phyloP scores from a whole-genome alignment of 169 alveolate genomes.

The Neospora caninum region DNA sequence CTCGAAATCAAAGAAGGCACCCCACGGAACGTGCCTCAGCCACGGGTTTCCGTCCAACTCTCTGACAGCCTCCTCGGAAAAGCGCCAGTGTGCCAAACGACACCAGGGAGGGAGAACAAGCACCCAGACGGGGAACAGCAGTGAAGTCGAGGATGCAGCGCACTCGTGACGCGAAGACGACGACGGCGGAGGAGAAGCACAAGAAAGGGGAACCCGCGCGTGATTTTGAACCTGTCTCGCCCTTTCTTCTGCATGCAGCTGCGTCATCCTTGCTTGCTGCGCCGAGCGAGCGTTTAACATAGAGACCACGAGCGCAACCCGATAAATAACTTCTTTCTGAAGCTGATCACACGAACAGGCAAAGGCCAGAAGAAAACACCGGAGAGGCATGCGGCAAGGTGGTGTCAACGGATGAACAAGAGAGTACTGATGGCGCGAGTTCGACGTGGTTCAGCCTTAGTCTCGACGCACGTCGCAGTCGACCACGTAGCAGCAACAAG shows the following conservation, averaged over 20 bases:
- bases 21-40: conserved; percentile 23
- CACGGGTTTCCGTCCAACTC: background rate
- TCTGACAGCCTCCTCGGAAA: background rate
- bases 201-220: background rate
- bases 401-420: no score
- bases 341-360: conserved; percentile 41
- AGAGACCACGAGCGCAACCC: conserved; percentile 58
- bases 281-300: conserved; percentile 52
- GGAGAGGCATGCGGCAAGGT: background rate
- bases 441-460: no score
- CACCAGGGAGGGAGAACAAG: conserved; percentile 77
- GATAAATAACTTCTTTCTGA: conserved; percentile 71
- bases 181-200: background rate
- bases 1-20: background rate
- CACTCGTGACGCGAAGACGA: background rate
- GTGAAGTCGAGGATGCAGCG: background rate
- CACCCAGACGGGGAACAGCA: conserved; percentile 37
- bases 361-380: background rate
- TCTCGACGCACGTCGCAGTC: no score
- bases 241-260: background rate
- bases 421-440: no score
- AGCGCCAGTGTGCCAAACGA: conserved; percentile 70
- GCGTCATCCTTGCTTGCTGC: background rate
- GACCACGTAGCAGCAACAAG: no score
- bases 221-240: background rate